Evolutionary conservation across 257 asterid species (phyloP), one percentile per base, ranked within the genome.

Genomic region (Scutellaria baicalensis): DNA sequence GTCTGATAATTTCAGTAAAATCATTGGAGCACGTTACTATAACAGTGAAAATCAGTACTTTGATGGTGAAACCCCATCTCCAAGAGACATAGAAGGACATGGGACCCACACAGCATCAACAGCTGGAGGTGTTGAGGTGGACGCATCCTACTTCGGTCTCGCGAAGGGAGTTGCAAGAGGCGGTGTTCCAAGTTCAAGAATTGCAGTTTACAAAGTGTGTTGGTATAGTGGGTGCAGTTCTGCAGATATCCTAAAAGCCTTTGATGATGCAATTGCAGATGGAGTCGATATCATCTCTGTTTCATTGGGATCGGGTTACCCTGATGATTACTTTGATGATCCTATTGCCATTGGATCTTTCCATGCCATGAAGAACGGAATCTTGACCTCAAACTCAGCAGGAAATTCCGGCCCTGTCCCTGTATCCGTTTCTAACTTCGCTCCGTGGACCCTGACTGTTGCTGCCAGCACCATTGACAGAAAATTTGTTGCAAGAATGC

Each of bases 201-300:
- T 84, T 13, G 90, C 88, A 1, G 74, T 78, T 7, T 84, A 87
- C 82, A 84, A 87, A 71, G 85, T 81, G 8, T 83, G 94, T 49
- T 87, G 89, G 91, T 12, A 71, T 1, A 55, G 20, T 10, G 90
- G 86, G 1, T 82, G 85, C 43, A 60, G 69, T 39, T 64, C 61
- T n/a, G 84, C 94, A 0, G 88, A 86, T 63, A 81, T 86, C 52
- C 85, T 89, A 16, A 84, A 84, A 70, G 96, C 89, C 33, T 89
- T 89, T 20, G 93, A 89, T 57, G 93, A 88, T 73, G 93, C 91
- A 31, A 89, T 89, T 8, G 91, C 93, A 0, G 96, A 89, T 49
- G 89, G 93, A 31, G 96, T 89, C 23, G 90, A 89, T 68, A 72
- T 89, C 44, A 83, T 89, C 39, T 86, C 89, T 0, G 79, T 89